Percentiles rank a stretch among this genome's conserved stretches.
Evolutionary conservation across 2,329 filamentous ascomycete species (phyloP).

Genomic region (Cladophialophora carrionii): DNA sequence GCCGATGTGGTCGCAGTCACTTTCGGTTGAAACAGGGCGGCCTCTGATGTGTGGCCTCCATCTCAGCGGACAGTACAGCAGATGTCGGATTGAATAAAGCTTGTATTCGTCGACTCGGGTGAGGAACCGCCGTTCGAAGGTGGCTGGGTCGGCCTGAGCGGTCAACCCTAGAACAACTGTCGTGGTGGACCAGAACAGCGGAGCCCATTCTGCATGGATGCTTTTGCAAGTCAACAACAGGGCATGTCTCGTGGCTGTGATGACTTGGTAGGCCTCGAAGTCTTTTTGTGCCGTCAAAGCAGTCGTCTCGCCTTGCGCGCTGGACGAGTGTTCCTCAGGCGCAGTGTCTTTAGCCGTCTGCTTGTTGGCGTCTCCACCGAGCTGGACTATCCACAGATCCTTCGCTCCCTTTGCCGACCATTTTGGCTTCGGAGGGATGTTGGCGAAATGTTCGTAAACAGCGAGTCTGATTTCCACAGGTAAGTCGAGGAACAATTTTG

Average conservation of each 20-base stretch:
- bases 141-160: background rate
- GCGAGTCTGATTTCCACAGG: background rate
- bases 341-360: background rate
- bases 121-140: background rate
- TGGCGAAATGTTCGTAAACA: background rate
- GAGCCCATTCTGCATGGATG: background rate
- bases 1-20: background rate
- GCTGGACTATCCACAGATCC: background rate
- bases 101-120: background rate
- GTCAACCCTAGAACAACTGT: background rate
- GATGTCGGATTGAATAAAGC: background rate
- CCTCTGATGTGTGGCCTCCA: background rate
- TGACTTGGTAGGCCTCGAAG: background rate
- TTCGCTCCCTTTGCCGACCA: background rate
- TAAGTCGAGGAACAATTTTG: background rate
- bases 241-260: background rate
- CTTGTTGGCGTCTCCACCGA: background rate
- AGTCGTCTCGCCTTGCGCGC: background rate
- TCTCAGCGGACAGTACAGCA: background rate
- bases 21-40: background rate
- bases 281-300: background rate
- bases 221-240: background rate
- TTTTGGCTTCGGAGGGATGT: background rate
- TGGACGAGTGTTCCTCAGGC: background rate
- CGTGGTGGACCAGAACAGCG: conserved; percentile 1